phyloP scores from a whole-genome alignment of 441 rosid genomes.

The Pelargonium citronellum region DNA sequence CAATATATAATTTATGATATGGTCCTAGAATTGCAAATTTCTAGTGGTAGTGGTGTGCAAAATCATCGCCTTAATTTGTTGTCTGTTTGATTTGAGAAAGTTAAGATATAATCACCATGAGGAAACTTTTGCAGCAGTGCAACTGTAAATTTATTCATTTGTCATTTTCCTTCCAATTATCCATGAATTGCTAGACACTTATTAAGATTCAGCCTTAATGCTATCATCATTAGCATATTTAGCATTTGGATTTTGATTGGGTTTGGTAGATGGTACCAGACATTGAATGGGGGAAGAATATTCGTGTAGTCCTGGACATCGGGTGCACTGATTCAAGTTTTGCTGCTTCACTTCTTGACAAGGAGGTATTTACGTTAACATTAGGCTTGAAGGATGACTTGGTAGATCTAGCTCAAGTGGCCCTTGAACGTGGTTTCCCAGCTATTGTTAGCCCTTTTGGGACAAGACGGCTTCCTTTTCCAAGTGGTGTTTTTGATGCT shows the following conservation, averaged over 20 bases:
- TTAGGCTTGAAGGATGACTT: slow-evolving; percentile 96
- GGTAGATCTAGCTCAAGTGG: slow-evolving; percentile 88
- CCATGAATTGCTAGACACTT: not conserved
- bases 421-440: slow-evolving; percentile 88
- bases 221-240: not conserved
- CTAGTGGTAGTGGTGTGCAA: not conserved
- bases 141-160: not conserved
- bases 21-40: not conserved
- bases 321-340: slow-evolving; percentile 99
- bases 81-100: not conserved
- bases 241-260: slow-evolving; percentile 6
- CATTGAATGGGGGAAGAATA: slow-evolving; percentile 78
- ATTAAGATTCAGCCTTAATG: not conserved
- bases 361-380: slow-evolving; percentile 78
- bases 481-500: slow-evolving; percentile 74
- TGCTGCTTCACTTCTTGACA: slow-evolving; percentile 80
- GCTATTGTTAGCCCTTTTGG: slow-evolving; percentile 86
- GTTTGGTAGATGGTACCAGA: slow-evolving; percentile 29
- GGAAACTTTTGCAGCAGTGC: not conserved
- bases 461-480: slow-evolving; percentile 84
- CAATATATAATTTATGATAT: not conserved
- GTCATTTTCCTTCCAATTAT: not conserved
- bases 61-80: not conserved
- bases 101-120: not conserved
- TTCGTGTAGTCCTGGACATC: slow-evolving; percentile 84